A percentile compares a stretch with the other conserved stretches of the same genome.
phyloP scores from a whole-genome alignment of 2,329 filamentous ascomycete genomes.

The Penicillium sp. region DNA sequence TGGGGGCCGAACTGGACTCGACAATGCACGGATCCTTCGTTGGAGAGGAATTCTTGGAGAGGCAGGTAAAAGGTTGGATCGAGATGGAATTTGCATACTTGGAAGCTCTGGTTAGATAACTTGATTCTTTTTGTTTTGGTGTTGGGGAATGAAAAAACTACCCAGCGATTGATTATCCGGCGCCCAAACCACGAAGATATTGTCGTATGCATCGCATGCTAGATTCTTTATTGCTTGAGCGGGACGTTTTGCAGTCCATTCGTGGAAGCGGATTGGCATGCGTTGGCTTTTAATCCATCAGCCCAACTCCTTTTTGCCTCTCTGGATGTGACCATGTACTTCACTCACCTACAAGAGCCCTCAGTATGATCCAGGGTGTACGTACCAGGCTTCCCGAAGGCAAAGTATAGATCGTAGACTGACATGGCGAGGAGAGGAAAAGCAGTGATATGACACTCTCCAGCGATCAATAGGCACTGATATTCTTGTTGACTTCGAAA shows the following conservation, averaged over 20 bases:
- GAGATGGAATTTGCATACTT: neutral
- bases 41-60: neutral
- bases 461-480: neutral
- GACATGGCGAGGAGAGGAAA: neutral
- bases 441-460: neutral
- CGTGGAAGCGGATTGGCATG: conserved; percentile 5
- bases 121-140: no score
- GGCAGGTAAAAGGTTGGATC: neutral
- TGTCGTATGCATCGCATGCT: conserved; percentile 5
- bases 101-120: no score
- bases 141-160: neutral
- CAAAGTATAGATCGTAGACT: conserved; percentile 11
- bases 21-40: neutral
- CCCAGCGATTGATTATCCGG: neutral
- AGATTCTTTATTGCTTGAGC: conserved; percentile 2
- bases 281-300: neutral
- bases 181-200: conserved; percentile 8
- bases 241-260: neutral
- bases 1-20: neutral
- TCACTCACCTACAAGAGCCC: conserved; percentile 3
- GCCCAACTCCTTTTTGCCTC: no score
- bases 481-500: neutral
- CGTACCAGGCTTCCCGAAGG: conserved; percentile 9
- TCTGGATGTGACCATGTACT: neutral
- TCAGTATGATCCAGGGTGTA: conserved; percentile 8